Conservation (phyloP, 73 alveolate genomes). For the Paramecium caudatum region DNA sequence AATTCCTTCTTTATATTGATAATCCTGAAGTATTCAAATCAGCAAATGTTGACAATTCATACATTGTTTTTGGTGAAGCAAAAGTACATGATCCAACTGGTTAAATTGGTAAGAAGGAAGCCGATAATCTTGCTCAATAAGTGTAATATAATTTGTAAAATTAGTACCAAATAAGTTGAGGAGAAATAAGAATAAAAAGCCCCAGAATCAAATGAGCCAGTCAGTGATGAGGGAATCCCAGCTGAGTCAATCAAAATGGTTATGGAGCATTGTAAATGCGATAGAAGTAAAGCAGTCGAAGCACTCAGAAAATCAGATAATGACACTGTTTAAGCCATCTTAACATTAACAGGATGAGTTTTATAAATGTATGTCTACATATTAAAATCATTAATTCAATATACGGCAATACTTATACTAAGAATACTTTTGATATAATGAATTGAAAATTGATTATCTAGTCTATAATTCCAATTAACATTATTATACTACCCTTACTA, state of each 20-base stretch:
- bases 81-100: slow-evolving; percentile 70
- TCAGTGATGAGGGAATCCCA: slow-evolving; percentile 92
- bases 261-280: slow-evolving; percentile 93
- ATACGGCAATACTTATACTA: slow-evolving; percentile 34
- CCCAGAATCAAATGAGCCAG: slow-evolving; percentile 83
- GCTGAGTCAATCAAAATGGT: slow-evolving; percentile 96
- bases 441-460: not conserved
- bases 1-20: slow-evolving; percentile 92
- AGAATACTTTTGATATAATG: slow-evolving; percentile 2
- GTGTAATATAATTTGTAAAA: slow-evolving; percentile 12
- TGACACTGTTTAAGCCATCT: slow-evolving; percentile 95
- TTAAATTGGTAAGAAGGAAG: slow-evolving; percentile 69
- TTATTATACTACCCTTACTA: not conserved
- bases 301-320: slow-evolving; percentile 95
- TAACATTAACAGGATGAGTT: slow-evolving; percentile 55
- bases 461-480: slow-evolving; percentile 30
- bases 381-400: slow-evolving; percentile 5
- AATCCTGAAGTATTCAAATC: slow-evolving; percentile 97
- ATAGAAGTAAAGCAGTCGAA: slow-evolving; percentile 94
- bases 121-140: slow-evolving; percentile 75
- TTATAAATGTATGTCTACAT: not conserved
- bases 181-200: slow-evolving; percentile 82
- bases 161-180: slow-evolving; percentile 68
- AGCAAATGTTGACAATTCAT: slow-evolving; percentile 93
- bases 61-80: slow-evolving; percentile 85